These are phyloP conservation scores for Myriosclerotinia scirpicola DNA, from an alignment of 2,329 filamentous ascomycete species.

Conservation along the genomic window DNA sequence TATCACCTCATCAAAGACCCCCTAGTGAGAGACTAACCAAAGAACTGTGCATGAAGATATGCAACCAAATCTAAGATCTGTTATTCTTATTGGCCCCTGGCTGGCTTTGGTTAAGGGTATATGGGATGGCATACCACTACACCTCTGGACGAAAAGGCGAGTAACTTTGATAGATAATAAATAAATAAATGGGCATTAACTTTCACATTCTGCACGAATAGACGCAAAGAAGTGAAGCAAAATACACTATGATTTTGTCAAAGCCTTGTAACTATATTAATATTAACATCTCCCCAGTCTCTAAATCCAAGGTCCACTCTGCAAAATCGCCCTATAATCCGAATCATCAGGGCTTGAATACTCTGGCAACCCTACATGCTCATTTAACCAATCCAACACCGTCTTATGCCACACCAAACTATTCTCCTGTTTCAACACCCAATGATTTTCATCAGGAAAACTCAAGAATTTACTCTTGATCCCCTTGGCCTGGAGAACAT, in stretches of 20 bases:
- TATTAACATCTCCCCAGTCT: neutral
- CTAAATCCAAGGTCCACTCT: slow-evolving; percentile 21
- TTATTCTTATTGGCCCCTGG: neutral
- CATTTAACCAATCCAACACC: slow-evolving; percentile 73
- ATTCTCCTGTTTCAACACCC: slow-evolving; percentile 88
- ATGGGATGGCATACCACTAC: no score
- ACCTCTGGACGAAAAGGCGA: no score
- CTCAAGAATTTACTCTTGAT: slow-evolving; percentile 61
- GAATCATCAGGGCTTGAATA: slow-evolving; percentile 22
- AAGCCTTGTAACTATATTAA: neutral
- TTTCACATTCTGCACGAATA: neutral
- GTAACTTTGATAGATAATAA: no score
- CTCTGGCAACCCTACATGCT: slow-evolving; percentile 19
- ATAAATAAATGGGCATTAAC: neutral
- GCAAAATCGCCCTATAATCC: slow-evolving; percentile 13
- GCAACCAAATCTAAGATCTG: neutral
- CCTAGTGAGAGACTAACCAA: neutral
- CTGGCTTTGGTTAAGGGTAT: neutral
- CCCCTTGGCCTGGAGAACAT: slow-evolving; percentile 53
- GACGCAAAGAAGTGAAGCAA: neutral
- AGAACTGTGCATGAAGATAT: neutral
- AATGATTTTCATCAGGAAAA: slow-evolving; percentile 67
- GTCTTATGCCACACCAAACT: slow-evolving; percentile 81
- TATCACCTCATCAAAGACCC: neutral
- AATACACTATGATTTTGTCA: neutral